Conservation (phyloP, 352 stramenopile genomes). For the Pythium periplocum region DNA sequence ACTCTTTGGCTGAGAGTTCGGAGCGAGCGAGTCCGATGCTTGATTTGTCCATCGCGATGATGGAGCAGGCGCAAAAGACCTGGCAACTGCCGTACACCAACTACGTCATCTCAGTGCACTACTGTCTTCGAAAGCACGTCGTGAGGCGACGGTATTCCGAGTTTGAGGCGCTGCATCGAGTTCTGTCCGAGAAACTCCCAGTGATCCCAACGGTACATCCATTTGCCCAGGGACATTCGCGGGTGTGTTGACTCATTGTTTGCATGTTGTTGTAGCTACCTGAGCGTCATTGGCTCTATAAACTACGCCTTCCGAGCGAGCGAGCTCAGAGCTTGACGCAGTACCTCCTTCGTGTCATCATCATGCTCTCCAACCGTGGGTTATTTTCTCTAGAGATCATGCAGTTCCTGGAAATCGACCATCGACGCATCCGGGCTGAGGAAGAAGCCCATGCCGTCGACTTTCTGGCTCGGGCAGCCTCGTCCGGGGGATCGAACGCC, state of each 20-base stretch:
- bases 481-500: slow-evolving; percentile 11
- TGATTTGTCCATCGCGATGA: slow-evolving; percentile 49
- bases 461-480: slow-evolving; percentile 15
- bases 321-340: slow-evolving; percentile 29
- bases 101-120: slow-evolving; percentile 69
- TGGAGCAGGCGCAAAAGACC: slow-evolving; percentile 54
- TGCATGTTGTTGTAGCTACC: slow-evolving; percentile 24
- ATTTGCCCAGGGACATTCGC: background rate
- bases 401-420: slow-evolving; percentile 65
- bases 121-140: slow-evolving; percentile 60
- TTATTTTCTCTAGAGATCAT: slow-evolving; percentile 67
- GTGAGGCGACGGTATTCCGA: slow-evolving; percentile 64
- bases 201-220: slow-evolving; percentile 35
- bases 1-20: slow-evolving; percentile 10
- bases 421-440: slow-evolving; percentile 35
- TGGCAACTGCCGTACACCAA: slow-evolving; percentile 63
- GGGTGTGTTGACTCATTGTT: background rate
- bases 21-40: slow-evolving; percentile 54
- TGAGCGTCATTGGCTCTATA: slow-evolving; percentile 37
- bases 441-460: slow-evolving; percentile 54
- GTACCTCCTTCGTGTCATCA: slow-evolving; percentile 52
- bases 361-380: slow-evolving; percentile 37
- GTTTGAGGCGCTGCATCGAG: slow-evolving; percentile 40
- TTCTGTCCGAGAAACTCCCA: slow-evolving; percentile 37
- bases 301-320: slow-evolving; percentile 26